Evolutionary conservation across 2,329 filamentous ascomycete genomes (phyloP), one percentile per base, ranked within the genome.

Genomic region (Trichoderma semiorbis): DNA sequence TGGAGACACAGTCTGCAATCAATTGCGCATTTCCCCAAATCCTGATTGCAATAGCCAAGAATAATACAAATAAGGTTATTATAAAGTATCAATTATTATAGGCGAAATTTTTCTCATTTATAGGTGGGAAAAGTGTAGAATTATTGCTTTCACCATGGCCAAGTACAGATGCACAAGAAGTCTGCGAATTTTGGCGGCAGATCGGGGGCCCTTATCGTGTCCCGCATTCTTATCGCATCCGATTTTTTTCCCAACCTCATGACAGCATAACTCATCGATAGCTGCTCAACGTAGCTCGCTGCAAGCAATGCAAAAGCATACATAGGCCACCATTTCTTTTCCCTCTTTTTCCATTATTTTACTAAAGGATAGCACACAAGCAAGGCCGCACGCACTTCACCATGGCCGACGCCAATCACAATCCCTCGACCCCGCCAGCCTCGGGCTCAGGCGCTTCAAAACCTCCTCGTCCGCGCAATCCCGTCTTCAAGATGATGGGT

Each of bases 401-500:
- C 62, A 73, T 74, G 73, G 72, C 72, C 58, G 72, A 74, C 26
- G 18, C 69, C 28, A 73, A 72, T 58, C 28, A 66, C 28, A 73
- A 72, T 58, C 28, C 73, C 24, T 53, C 72, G 12, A 53, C 65
- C 63, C 62, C 58, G 43, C 55, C 68, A 24, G 60, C 71, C 34
- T 36, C 67, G 30, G 62, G 65, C 58, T 39, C 69, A 12, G 12
- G 28, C 67, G 28, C 57, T 61, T 39, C 72, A 39, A 55, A 26
- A 43, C 69, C 67, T 58, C 85, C 66, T 64, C 85, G 68, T 39
- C 47, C 72, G 21, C 65, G 87, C 64, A 95, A 95, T 82, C 92
- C 91, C 57, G 92, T 90, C 69, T 88, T 93, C 77, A 89, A 89
- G 74, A 92, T 93, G 87, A 90, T 96, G 84, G 95, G 95, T 71